phyloP scores from a whole-genome alignment of 176 grass and related monocot species.

The barley (Hordeum vulgare) region DNA sequence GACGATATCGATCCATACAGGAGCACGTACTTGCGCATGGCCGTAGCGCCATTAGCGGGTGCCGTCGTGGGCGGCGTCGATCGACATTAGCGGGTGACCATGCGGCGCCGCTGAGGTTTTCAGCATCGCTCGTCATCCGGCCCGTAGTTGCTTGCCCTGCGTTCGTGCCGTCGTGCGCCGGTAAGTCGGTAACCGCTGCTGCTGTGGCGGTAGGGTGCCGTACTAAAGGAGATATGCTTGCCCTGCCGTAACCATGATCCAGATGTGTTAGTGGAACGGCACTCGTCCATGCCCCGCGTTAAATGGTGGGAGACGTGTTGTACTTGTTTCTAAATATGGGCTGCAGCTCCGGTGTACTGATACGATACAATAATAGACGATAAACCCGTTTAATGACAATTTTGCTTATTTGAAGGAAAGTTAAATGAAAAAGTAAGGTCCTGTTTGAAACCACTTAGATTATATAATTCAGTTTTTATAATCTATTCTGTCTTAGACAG shows the following conservation, averaged over 20 bases:
- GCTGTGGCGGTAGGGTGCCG: too few species aligned
- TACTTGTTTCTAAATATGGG: neutral
- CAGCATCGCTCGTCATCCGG: neutral
- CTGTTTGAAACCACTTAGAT: too few species aligned
- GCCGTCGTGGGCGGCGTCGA: neutral
- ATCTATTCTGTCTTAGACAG: too few species aligned
- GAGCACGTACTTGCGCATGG: neutral
- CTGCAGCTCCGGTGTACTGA: neutral
- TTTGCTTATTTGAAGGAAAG: too few species aligned
- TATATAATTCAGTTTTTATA: too few species aligned
- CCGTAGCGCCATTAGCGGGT: neutral
- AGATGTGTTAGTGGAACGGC: too few species aligned
- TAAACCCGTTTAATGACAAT: too few species aligned
- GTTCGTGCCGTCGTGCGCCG: too few species aligned
- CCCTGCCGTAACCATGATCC: neutral
- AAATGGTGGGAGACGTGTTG: neutral
- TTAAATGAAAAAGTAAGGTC: too few species aligned
- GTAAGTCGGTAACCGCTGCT: neutral
- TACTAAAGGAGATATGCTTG: neutral
- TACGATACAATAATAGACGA: too few species aligned
- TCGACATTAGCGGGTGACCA: neutral
- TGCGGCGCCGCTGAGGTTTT: neutral
- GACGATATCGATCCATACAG: neutral
- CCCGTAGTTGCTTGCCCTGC: neutral
- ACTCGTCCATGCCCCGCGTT: too few species aligned